Conservation (phyloP, 2,329 filamentous ascomycete genomes). For the Phialocephala sp. region DNA sequence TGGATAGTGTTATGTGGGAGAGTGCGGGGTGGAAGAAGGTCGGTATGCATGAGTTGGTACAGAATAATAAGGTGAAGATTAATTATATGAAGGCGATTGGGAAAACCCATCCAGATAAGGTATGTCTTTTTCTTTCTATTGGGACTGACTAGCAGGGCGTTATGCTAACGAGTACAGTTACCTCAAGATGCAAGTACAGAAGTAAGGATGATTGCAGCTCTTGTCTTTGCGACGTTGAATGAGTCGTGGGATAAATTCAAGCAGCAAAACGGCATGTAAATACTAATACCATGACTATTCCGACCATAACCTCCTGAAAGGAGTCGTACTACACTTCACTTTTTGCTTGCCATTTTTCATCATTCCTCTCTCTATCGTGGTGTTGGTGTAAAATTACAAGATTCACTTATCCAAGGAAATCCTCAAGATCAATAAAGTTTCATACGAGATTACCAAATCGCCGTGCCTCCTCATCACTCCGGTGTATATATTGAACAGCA, state of each 20-base stretch:
- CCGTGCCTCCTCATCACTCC: too few species aligned
- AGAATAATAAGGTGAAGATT: conserved; percentile 95
- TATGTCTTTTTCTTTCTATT: conserved; percentile 51
- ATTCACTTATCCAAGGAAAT: too few species aligned
- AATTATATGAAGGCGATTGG: conserved; percentile 99
- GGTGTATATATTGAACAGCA: background rate
- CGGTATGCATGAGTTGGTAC: conserved; percentile 88
- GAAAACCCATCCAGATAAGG: conserved; percentile 99
- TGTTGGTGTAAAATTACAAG: too few species aligned
- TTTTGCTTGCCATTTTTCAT: too few species aligned
- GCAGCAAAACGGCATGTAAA: conserved; percentile 66
- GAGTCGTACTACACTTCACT: too few species aligned
- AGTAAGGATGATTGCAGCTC: conserved; percentile 67
- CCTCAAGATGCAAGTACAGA: conserved; percentile 69
- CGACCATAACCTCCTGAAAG: too few species aligned
- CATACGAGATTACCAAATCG: too few species aligned
- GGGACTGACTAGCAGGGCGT: background rate
- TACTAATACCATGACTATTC: background rate
- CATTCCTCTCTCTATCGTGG: too few species aligned
- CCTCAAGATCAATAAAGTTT: too few species aligned
- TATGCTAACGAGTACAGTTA: conserved; percentile 51
- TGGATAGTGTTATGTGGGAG: conserved; percentile 91
- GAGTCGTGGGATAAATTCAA: conserved; percentile 79
- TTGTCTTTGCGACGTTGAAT: conserved; percentile 71
- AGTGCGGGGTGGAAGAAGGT: conserved; percentile 96